phyloP scores from a whole-genome alignment of 2,329 filamentous ascomycete species.

The Rhynchosporium agropyri region DNA sequence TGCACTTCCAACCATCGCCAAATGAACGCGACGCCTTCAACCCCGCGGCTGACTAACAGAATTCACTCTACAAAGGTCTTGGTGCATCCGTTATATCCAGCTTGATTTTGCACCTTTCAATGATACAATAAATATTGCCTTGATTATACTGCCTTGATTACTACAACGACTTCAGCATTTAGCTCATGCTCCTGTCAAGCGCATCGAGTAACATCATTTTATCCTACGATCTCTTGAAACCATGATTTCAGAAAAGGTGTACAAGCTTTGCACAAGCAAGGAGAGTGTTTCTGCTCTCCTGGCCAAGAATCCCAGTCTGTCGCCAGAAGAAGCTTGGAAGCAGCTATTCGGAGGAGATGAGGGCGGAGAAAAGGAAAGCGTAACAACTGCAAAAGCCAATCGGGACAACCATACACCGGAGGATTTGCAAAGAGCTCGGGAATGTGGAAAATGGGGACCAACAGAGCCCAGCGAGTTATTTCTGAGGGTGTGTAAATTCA shows the following conservation, averaged over 20 bases:
- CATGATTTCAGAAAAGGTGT: constrained; percentile 52
- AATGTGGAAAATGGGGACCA: constrained; percentile 69
- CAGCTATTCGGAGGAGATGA: constrained; percentile 51
- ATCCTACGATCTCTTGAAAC: not conserved
- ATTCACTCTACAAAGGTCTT: constrained; percentile 7
- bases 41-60: constrained; percentile 1
- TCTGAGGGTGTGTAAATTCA: constrained; percentile 50
- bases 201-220: constrained; percentile 1
- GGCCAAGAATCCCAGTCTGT: constrained; percentile 54
- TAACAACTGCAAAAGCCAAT: constrained; percentile 30
- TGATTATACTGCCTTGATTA: no score
- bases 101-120: not conserved
- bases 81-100: not conserved
- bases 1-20: not conserved
- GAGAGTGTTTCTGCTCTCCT: constrained; percentile 62
- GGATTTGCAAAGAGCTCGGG: constrained; percentile 55
- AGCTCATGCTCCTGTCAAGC: not conserved
- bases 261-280: constrained; percentile 53
- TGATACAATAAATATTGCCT: no score
- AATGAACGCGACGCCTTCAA: constrained; percentile 13
- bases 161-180: constrained; percentile 1
- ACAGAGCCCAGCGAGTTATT: constrained; percentile 68
- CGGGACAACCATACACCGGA: constrained; percentile 39
- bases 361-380: constrained; percentile 31
- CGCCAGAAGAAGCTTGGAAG: constrained; percentile 58